Percentiles rank a stretch among this genome's conserved stretches.
phyloP scores from a whole-genome alignment of 2,329 filamentous ascomycete species.

The Trichophyton verrucosum region DNA sequence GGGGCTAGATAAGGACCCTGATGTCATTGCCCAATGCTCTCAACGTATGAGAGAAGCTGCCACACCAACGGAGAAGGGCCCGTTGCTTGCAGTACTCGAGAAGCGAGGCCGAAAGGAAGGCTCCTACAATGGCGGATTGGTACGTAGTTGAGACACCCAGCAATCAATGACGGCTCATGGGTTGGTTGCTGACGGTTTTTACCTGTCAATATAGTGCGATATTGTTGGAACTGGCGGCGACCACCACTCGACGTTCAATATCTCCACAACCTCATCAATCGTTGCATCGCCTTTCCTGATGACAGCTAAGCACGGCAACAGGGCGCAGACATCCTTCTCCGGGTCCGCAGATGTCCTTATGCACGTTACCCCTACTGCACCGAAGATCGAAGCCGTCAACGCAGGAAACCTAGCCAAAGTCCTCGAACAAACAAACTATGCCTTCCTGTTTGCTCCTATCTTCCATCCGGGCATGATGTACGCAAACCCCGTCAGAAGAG shows the following conservation, averaged over 20 bases:
- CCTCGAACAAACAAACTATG: conserved; percentile 75
- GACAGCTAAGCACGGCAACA: conserved; percentile 91
- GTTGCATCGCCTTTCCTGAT: conserved; percentile 74
- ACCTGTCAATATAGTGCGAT: conserved; percentile 48
- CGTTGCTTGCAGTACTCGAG: conserved; percentile 50
- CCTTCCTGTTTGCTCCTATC: conserved; percentile 87
- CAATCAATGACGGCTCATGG: background rate
- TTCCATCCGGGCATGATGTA: conserved; percentile 94
- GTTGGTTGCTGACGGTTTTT: background rate
- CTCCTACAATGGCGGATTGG: conserved; percentile 67
- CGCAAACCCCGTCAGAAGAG: conserved; percentile 71
- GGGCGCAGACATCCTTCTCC: conserved; percentile 86
- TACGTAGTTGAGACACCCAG: conserved; percentile 36
- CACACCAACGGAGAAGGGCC: conserved; percentile 53
- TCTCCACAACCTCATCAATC: conserved; percentile 89
- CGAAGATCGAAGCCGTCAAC: conserved; percentile 60
- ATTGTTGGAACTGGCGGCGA: conserved; percentile 97
- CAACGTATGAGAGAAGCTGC: conserved; percentile 72
- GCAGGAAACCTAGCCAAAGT: conserved; percentile 58
- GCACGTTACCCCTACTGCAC: conserved; percentile 58
- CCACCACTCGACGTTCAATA: conserved; percentile 95
- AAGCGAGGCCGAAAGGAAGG: conserved; percentile 54
- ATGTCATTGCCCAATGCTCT: conserved; percentile 78
- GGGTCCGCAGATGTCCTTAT: conserved; percentile 86
- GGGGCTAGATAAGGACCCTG: conserved; percentile 65